A percentile compares a stretch with the other conserved stretches of the same genome.
Conservation (phyloP, 805 yeast genomes). For the Candida fluviatilis region DNA sequence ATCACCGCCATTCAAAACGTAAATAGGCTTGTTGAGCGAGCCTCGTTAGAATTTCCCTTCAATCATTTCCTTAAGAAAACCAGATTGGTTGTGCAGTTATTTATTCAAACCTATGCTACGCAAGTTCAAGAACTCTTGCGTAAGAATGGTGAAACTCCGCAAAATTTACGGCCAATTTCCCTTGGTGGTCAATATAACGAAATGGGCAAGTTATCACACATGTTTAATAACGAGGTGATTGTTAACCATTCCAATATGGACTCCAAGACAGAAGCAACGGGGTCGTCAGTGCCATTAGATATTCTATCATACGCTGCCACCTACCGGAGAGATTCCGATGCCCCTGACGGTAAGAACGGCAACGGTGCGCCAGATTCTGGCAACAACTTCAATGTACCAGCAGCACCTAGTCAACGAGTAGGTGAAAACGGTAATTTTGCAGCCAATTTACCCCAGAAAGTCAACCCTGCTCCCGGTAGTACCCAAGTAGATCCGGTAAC, state of each 20-base stretch:
- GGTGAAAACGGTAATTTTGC: no score
- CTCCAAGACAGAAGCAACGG: constrained; percentile 1
- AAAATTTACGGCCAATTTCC: constrained; percentile 13
- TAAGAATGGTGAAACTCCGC: constrained; percentile 20
- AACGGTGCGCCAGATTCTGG: not conserved
- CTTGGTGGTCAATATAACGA: constrained; percentile 12
- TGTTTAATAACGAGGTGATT: constrained; percentile 5
- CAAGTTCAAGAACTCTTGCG: constrained; percentile 40
- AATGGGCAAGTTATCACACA: constrained; percentile 14
- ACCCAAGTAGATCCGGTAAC: no score
- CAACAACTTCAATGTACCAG: not conserved
- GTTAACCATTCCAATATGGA: constrained; percentile 1
- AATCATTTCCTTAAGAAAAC: constrained; percentile 52
- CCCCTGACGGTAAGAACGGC: not conserved
- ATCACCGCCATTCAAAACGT: constrained; percentile 29
- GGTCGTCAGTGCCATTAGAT: constrained; percentile 27
- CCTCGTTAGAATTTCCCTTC: constrained; percentile 23
- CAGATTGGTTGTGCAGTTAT: constrained; percentile 52
- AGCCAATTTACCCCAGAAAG: no score
- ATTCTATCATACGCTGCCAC: constrained; percentile 40
- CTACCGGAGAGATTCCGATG: constrained; percentile 18
- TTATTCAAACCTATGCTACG: constrained; percentile 57
- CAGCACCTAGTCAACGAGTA: no score
- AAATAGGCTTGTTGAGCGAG: constrained; percentile 22
- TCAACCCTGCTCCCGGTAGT: no score